These are phyloP conservation scores for Licmophora abbreviata DNA, from an alignment of 108 stramenopile genomes.

Conservation along the genomic window DNA sequence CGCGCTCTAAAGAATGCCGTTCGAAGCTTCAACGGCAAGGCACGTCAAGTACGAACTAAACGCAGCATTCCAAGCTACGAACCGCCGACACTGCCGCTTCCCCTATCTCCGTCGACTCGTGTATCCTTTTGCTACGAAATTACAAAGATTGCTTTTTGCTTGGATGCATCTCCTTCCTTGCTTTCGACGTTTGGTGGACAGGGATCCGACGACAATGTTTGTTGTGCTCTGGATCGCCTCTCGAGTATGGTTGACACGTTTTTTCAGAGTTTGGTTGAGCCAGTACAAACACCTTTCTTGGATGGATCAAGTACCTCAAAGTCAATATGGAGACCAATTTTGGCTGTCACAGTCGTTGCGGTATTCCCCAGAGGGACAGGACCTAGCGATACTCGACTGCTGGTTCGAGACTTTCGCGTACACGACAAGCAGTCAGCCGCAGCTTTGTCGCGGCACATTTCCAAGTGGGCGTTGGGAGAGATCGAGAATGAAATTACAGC, in stretches of 20 bases:
- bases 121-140: constrained; percentile 72
- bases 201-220: constrained; percentile 5
- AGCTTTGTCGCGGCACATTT: constrained; percentile 36
- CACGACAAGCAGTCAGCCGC: constrained; percentile 42
- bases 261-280: constrained; percentile 52
- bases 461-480: constrained; percentile 55
- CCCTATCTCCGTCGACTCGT: constrained; percentile 49
- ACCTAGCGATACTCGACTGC: constrained; percentile 42
- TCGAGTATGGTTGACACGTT: constrained; percentile 50
- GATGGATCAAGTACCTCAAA: background rate
- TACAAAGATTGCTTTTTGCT: constrained; percentile 68
- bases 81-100: constrained; percentile 54
- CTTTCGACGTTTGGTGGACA: constrained; percentile 48
- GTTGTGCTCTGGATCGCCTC: constrained; percentile 63
- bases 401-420: constrained; percentile 69
- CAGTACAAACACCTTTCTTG: constrained; percentile 21
- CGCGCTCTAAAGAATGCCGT: constrained; percentile 27
- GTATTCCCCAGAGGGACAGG: constrained; percentile 42
- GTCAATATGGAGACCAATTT: constrained; percentile 52
- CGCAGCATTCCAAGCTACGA: constrained; percentile 34
- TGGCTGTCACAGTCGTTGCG: constrained; percentile 72
- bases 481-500: constrained; percentile 65
- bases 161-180: constrained; percentile 75
- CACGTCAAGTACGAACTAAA: constrained; percentile 24
- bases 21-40: constrained; percentile 48